A percentile compares a stretch with the other conserved stretches of the same genome.
These are phyloP conservation scores for Acanthamoeba quina DNA, from an alignment of 208 protist genomes.

Conservation along the genomic window DNA sequence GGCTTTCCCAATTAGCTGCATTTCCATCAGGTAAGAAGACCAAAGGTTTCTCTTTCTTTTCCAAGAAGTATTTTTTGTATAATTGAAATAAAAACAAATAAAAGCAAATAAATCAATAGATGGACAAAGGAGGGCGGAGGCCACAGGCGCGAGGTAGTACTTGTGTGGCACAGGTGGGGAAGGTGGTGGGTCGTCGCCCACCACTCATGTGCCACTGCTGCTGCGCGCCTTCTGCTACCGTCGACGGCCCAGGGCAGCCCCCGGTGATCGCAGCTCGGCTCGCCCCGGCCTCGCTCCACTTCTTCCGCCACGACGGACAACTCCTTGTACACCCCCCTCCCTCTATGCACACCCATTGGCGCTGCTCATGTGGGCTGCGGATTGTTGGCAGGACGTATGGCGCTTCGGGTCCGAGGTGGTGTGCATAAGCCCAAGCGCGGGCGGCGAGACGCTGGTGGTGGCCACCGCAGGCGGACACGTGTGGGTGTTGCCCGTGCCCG, in stretches of 20 bases:
- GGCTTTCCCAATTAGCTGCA: no score
- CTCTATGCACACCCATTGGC: background rate
- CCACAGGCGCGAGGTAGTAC: background rate
- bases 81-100: background rate
- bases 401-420: background rate
- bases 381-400: background rate
- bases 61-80: background rate
- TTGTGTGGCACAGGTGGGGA: background rate
- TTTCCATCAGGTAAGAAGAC: no score
- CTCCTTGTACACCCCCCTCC: background rate
- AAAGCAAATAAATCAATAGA: background rate
- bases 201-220: background rate
- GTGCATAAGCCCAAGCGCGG: background rate
- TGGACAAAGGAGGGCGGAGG: background rate
- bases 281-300: background rate
- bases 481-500: conserved; percentile 10
- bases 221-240: background rate
- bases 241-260: background rate
- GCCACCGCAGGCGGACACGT: background rate
- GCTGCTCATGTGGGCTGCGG: background rate
- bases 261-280: background rate
- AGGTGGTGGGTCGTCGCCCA: background rate
- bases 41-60: background rate
- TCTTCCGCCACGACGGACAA: background rate
- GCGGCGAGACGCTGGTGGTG: background rate